These are phyloP conservation scores for Solanum chacoense DNA, from an alignment of 305 asterid genomes.

Conservation along the genomic window DNA sequence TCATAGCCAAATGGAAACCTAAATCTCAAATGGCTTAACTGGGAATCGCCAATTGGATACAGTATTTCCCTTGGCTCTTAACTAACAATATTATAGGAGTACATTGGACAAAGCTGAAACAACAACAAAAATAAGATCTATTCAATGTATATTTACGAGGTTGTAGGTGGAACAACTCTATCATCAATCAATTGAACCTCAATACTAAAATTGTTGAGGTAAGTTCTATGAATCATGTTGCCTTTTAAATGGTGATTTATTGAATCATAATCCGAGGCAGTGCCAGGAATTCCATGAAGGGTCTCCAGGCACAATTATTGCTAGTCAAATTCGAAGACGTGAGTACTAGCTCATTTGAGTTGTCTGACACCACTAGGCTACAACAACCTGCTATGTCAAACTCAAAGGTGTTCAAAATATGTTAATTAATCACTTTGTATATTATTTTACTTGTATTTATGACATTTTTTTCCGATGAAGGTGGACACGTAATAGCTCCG, in stretches of 20 bases:
- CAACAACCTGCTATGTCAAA: background rate
- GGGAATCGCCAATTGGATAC: background rate
- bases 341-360: background rate
- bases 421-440: background rate
- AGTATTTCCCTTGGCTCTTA: background rate
- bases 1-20: background rate
- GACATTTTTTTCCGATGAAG: background rate
- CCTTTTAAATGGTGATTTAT: background rate
- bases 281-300: background rate
- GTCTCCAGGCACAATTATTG: background rate
- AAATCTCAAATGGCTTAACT: background rate
- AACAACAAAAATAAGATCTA: background rate
- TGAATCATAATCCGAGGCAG: background rate
- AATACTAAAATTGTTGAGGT: background rate
- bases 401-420: background rate
- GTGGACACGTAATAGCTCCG: background rate
- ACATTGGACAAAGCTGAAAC: background rate
- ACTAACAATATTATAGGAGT: background rate
- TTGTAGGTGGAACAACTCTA: background rate
- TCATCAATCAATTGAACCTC: background rate
- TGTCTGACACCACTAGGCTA: background rate
- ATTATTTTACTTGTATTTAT: too few relatives aligned
- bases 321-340: too few relatives aligned
- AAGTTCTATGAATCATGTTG: background rate
- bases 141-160: background rate